Percentiles rank a stretch among this genome's conserved stretches.
Evolutionary conservation across 441 rosid genomes (phyloP).

Genomic region (Jatropha podagrica): DNA sequence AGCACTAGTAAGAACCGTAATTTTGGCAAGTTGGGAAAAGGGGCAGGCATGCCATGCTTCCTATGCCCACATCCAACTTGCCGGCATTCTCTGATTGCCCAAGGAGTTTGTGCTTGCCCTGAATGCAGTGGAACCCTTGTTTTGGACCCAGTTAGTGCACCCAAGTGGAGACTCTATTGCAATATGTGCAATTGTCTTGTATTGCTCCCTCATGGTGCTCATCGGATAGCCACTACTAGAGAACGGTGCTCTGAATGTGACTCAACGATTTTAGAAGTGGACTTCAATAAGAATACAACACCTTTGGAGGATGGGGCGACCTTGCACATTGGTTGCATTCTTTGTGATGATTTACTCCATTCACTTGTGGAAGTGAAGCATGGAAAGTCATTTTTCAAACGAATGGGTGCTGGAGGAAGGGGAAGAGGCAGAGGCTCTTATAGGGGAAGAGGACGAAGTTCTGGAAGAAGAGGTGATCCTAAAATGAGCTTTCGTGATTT

Average conservation of each 20-base stretch:
- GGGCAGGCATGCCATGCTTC: slow-evolving; percentile 93
- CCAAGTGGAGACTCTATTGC: slow-evolving; percentile 94
- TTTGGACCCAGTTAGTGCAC: slow-evolving; percentile 83
- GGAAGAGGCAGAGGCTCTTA: slow-evolving; percentile 47
- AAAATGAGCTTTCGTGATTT: slow-evolving; percentile 87
- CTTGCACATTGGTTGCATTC: slow-evolving; percentile 74
- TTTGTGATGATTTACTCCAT: slow-evolving; percentile 88
- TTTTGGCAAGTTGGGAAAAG: slow-evolving; percentile 57
- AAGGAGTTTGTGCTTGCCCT: slow-evolving; percentile 96
- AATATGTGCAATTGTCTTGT: slow-evolving; percentile 89
- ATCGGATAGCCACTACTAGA: slow-evolving; percentile 63
- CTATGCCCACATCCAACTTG: slow-evolving; percentile 91
- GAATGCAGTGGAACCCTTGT: slow-evolving; percentile 89
- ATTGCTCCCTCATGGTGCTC: slow-evolving; percentile 88
- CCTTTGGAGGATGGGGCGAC: slow-evolving; percentile 88
- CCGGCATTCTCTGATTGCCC: slow-evolving; percentile 71
- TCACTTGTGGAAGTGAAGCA: slow-evolving; percentile 90
- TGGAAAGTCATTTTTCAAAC: slow-evolving; percentile 67
- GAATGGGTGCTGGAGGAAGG: slow-evolving; percentile 48
- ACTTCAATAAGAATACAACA: slow-evolving; percentile 85
- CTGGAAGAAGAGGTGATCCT: slow-evolving; percentile 56
- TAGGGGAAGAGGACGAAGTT: slow-evolving; percentile 47
- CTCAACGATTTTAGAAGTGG: slow-evolving; percentile 75
- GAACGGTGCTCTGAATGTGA: slow-evolving; percentile 75
- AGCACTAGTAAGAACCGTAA: slow-evolving; percentile 47